phyloP scores from a whole-genome alignment of 2,329 filamentous ascomycete species.

The Sarocladiaceae sp. region DNA sequence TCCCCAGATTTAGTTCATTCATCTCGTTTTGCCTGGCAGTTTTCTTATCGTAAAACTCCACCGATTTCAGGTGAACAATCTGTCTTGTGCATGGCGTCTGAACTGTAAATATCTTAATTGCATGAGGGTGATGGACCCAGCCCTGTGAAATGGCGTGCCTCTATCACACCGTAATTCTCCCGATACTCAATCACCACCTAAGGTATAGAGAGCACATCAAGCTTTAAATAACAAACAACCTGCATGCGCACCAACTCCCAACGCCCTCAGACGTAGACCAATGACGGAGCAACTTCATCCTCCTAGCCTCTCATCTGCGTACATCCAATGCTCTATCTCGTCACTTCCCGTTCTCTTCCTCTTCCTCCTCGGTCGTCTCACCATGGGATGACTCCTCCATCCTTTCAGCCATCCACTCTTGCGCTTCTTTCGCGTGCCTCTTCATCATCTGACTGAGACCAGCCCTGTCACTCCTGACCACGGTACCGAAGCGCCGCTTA shows the following conservation, averaged over 20 bases:
- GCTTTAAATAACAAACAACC: neutral
- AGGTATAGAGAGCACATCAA: too few species aligned
- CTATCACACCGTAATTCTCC: too few species aligned
- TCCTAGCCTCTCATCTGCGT: neutral
- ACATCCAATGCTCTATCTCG: slow-evolving; percentile 17
- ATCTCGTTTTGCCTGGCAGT: too few species aligned
- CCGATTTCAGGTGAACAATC: too few species aligned
- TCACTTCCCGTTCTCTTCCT: slow-evolving; percentile 39
- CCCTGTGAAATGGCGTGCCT: too few species aligned
- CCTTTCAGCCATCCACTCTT: slow-evolving; percentile 40
- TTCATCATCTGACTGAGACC: slow-evolving; percentile 55
- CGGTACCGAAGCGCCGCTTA: slow-evolving; percentile 57
- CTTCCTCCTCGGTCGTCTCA: slow-evolving; percentile 48
- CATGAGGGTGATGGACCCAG: too few species aligned
- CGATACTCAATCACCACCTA: too few species aligned
- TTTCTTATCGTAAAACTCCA: too few species aligned
- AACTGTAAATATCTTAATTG: too few species aligned
- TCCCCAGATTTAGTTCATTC: too few species aligned
- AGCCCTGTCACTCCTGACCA: slow-evolving; percentile 44
- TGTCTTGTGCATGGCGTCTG: too few species aligned
- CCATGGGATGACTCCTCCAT: slow-evolving; percentile 24
- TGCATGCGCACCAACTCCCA: too few species aligned
- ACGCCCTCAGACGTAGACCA: neutral
- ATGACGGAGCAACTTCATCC: neutral
- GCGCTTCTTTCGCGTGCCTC: slow-evolving; percentile 46